Percentiles rank a stretch among this genome's conserved stretches.
These are phyloP conservation scores for Ceratobasidium sp. DNA, from an alignment of 1,284 basidiomycete genomes.

Conservation along the genomic window DNA sequence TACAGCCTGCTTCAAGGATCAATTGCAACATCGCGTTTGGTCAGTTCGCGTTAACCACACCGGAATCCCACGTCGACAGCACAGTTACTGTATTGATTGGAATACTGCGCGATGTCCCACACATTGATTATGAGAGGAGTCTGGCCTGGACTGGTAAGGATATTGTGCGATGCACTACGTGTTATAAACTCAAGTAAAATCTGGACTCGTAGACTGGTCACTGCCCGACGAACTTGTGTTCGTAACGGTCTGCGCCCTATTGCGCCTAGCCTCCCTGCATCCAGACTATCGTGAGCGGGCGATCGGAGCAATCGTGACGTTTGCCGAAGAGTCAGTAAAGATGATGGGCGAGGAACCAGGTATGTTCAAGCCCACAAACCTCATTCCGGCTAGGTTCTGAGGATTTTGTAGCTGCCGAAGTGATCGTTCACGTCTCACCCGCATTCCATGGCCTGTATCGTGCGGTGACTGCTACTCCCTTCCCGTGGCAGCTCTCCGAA, in stretches of 20 bases:
- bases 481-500: constrained; percentile 75
- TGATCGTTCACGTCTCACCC: constrained; percentile 80
- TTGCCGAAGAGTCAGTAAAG: constrained; percentile 67
- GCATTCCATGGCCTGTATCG: constrained; percentile 88
- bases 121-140: constrained; percentile 77
- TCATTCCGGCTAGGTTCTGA: neutral
- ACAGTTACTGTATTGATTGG: constrained; percentile 68
- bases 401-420: constrained; percentile 65
- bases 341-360: constrained; percentile 65
- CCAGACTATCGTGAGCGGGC: constrained; percentile 61
- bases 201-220: constrained; percentile 69
- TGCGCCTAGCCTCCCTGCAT: constrained; percentile 69
- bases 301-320: constrained; percentile 67
- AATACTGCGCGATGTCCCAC: constrained; percentile 73
- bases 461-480: constrained; percentile 80
- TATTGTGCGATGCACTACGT: no score
- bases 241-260: constrained; percentile 76
- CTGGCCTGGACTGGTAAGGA: constrained; percentile 76
- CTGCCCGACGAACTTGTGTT: constrained; percentile 83
- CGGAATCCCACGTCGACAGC: constrained; percentile 62
- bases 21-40: constrained; percentile 83
- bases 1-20: constrained; percentile 67
- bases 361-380: constrained; percentile 54
- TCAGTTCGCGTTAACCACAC: constrained; percentile 72
- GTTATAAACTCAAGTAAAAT: neutral